These are phyloP conservation scores for Metarhizium guizhouense DNA, from an alignment of 2,329 filamentous ascomycete genomes.

Conservation along the genomic window DNA sequence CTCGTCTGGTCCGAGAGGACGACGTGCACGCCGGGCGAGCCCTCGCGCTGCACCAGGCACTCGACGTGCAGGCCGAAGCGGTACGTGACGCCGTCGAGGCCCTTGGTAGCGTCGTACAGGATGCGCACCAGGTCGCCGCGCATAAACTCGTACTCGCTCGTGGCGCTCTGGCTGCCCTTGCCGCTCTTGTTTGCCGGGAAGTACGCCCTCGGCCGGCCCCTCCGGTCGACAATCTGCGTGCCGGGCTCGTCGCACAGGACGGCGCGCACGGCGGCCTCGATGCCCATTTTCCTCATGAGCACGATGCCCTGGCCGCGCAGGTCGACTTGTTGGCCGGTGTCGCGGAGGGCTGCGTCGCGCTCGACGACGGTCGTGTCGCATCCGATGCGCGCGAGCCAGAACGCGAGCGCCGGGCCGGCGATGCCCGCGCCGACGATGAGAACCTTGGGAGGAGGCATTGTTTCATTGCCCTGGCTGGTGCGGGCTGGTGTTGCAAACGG, in stretches of 20 bases:
- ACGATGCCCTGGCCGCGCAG: conserved; percentile 32
- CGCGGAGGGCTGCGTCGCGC: conserved; percentile 68
- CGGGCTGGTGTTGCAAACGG: no score
- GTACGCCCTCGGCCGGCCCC: conserved; percentile 14
- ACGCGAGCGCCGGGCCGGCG: conserved; percentile 33
- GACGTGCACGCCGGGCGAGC: not conserved
- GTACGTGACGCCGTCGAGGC: not conserved
- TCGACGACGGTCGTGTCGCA: conserved; percentile 65
- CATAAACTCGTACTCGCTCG: not conserved
- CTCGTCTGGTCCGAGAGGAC: not conserved
- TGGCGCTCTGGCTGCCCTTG: not conserved
- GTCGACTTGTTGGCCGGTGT: conserved; percentile 36
- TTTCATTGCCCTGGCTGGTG: no score
- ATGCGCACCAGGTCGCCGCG: not conserved
- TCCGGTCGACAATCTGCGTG: conserved; percentile 32
- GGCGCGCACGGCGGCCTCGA: conserved; percentile 26
- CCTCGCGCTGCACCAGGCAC: not conserved
- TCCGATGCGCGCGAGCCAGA: conserved; percentile 28
- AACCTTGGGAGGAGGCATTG: conserved; percentile 25
- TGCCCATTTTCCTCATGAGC: conserved; percentile 29
- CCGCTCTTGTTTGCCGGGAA: not conserved
- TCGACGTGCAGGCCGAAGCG: not conserved
- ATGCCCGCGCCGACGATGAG: conserved; percentile 40
- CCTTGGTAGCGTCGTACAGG: not conserved
- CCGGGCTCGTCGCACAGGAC: conserved; percentile 39